A percentile compares a stretch with the other conserved stretches of the same genome.
Evolutionary conservation across 176 grass and related monocot genomes (phyloP).

Genomic region (Eremochloa ophiuroides): DNA sequence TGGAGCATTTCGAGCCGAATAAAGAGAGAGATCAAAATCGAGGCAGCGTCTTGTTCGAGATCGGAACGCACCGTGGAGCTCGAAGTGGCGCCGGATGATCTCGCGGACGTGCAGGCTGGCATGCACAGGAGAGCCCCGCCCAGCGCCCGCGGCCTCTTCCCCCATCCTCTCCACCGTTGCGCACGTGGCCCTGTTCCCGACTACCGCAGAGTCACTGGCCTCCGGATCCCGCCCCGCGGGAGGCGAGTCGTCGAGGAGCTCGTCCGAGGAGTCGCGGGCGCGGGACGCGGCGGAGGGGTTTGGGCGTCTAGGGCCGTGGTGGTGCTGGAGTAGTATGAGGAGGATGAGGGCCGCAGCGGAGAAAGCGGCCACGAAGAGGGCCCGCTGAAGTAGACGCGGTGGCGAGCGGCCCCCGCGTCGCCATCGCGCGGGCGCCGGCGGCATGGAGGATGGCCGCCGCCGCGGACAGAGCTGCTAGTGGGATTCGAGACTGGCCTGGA

Average conservation of each 20-base stretch:
- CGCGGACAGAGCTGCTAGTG: not conserved
- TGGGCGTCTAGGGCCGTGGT: slow-evolving; percentile 9
- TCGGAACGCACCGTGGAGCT: slow-evolving; percentile 52
- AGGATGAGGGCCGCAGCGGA: slow-evolving; percentile 9
- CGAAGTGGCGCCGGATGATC: slow-evolving; percentile 68
- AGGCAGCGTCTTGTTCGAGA: not conserved
- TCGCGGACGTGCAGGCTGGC: slow-evolving; percentile 68
- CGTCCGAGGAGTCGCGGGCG: not conserved
- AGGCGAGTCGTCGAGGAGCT: not conserved
- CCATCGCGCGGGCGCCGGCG: slow-evolving; percentile 7
- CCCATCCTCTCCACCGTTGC: slow-evolving; percentile 92
- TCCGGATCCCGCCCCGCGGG: not conserved
- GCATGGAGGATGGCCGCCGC: not conserved
- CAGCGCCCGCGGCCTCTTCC: slow-evolving; percentile 35
- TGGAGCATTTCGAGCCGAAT: not conserved
- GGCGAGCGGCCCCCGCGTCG: slow-evolving; percentile 12
- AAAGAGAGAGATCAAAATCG: not conserved
- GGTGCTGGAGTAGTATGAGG: slow-evolving; percentile 29
- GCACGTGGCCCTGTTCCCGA: slow-evolving; percentile 10
- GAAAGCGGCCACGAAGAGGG: slow-evolving; percentile 25
- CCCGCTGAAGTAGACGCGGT: slow-evolving; percentile 10
- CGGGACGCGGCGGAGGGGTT: not conserved
- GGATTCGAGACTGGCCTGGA: not conserved
- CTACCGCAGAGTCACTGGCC: not conserved
- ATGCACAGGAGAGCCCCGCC: slow-evolving; percentile 31